Evolutionary conservation across 2,329 filamentous ascomycete genomes (phyloP).

Genomic region (Bertia moriformis): DNA sequence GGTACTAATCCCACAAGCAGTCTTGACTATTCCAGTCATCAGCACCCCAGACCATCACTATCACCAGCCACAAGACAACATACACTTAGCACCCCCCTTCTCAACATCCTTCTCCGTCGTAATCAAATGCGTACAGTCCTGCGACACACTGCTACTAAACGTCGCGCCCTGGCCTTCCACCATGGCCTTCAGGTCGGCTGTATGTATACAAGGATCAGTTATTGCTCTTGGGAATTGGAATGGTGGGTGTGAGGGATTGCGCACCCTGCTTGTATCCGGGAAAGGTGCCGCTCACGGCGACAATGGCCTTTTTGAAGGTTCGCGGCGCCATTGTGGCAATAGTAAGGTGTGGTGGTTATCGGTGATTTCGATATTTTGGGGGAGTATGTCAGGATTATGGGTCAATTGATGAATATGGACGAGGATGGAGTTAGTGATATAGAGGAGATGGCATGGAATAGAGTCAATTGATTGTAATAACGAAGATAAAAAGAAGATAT

Average conservation of each 20-base stretch:
- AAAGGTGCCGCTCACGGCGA: background rate
- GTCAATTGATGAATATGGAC: too few species aligned
- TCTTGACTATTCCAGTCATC: background rate
- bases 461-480: background rate
- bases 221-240: background rate
- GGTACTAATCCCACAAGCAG: background rate
- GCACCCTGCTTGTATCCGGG: background rate
- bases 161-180: background rate
- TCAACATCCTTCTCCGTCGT: background rate
- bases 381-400: too few species aligned
- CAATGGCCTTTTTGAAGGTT: background rate
- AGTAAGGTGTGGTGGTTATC: background rate
- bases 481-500: background rate
- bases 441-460: too few species aligned
- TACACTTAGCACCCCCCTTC: background rate
- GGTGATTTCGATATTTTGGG: too few species aligned
- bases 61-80: background rate
- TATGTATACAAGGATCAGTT: background rate
- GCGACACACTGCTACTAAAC: background rate
- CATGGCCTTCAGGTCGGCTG: background rate
- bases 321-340: background rate
- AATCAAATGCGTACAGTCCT: background rate
- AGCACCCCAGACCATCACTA: background rate
- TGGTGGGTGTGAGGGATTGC: background rate
- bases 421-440: too few species aligned